A percentile compares a stretch with the other conserved stretches of the same genome.
Conservation (phyloP, 2,329 filamentous ascomycete species). For the Paramyrothecium sp. region DNA sequence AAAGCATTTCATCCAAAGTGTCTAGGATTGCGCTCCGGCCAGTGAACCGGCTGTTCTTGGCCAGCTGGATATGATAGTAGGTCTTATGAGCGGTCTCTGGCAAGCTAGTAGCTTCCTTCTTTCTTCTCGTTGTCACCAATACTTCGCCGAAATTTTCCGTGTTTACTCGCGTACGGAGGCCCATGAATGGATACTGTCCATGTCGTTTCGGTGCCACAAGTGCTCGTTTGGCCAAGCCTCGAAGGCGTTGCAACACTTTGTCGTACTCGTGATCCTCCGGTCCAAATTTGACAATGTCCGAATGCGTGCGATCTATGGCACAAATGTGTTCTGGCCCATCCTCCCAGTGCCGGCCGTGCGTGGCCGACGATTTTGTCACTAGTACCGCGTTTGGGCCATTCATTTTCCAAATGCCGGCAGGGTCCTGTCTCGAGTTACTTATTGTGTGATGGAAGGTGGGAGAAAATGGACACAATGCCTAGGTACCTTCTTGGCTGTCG, state of each 20-base stretch:
- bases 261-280: constrained; percentile 1
- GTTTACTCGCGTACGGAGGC: background rate
- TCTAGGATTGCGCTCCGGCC: constrained; percentile 18
- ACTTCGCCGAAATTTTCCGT: background rate
- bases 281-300: background rate
- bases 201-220: background rate
- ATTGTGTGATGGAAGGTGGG: background rate
- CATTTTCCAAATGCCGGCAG: background rate
- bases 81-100: background rate
- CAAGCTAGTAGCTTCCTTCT: background rate
- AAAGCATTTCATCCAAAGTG: constrained; percentile 22
- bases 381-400: constrained; percentile 1
- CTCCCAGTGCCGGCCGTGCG: background rate
- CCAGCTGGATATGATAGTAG: constrained; percentile 9
- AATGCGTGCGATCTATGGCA: background rate
- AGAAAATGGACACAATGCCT: background rate
- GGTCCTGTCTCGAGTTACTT: background rate
- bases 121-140: background rate
- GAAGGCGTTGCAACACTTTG: background rate
- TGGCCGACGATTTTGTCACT: background rate
- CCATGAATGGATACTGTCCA: background rate
- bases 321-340: background rate
- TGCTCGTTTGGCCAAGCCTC: background rate
- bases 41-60: constrained; percentile 20
- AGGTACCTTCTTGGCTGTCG: background rate